These are phyloP conservation scores for Camillea tinctor DNA, from an alignment of 2,329 filamentous ascomycete genomes.

Conservation along the genomic window DNA sequence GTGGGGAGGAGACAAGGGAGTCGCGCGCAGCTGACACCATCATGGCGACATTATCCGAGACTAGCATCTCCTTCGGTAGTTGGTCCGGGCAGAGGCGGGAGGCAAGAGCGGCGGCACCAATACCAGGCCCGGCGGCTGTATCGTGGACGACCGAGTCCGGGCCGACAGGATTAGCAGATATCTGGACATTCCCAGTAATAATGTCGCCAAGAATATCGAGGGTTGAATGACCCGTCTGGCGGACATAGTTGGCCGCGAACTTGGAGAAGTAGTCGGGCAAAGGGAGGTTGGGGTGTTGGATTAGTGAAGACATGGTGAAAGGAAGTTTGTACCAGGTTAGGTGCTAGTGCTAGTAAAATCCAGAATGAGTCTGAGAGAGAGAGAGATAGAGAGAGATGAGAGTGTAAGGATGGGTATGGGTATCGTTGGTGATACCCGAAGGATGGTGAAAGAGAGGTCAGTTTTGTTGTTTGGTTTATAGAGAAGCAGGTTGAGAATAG, in stretches of 20 bases:
- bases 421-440: neutral
- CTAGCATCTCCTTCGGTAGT: conserved; percentile 26
- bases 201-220: conserved; percentile 28
- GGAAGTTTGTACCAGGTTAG: conserved; percentile 3
- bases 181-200: conserved; percentile 28
- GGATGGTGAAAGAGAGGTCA: conserved; percentile 3
- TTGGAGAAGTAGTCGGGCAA: conserved; percentile 33
- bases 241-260: conserved; percentile 28
- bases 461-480: no score
- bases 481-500: neutral
- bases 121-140: conserved; percentile 31
- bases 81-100: conserved; percentile 24
- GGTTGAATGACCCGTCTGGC: conserved; percentile 30
- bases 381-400: neutral
- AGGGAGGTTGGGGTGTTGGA: conserved; percentile 23
- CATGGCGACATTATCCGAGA: conserved; percentile 28
- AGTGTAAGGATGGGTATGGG: neutral
- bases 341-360: no score
- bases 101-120: conserved; percentile 29
- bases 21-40: conserved; percentile 30
- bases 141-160: conserved; percentile 31
- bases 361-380: conserved; percentile 3
- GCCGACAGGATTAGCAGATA: conserved; percentile 23
- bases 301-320: conserved; percentile 13
- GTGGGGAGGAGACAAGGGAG: conserved; percentile 25